Base-by-base conservation (phyloP, 2,329 filamentous ascomycete species). In the Fusarium robinianum region DNA sequence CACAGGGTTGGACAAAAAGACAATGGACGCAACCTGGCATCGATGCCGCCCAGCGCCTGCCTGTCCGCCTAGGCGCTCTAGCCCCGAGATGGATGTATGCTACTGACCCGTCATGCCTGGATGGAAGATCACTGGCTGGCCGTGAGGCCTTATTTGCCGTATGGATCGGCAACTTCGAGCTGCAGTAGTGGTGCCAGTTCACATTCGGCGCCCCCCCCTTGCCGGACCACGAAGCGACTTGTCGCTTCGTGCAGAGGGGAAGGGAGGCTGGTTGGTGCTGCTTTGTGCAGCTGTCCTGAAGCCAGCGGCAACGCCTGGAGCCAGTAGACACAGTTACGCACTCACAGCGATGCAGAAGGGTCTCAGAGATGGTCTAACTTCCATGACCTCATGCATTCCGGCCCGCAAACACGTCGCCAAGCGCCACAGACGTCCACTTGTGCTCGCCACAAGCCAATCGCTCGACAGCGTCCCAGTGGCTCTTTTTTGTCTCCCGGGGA, bases 301-400 rank as follows among this genome's bases (percentile, higher is more conserved):
- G 41, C 43, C 10, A 38, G 21, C 18, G 19, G 24, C 8, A 11
- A 19, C 15, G 12, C 19, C n/a, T 36, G 25, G 40, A 43, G 18
- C 31, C 31, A 36, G n/a, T 16, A 36, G 22, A 18, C 8, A 29
- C 30, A n/a, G 16, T 12, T 14, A 27, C 12, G 43, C 45, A 40
- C 39, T 19, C 45, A 39, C 16, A 41, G 29, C 52, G 35, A 41
- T 44, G 47, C 37, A 46, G 49, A 46, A 45, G 51, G 41, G 49
- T 42, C 39, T 41, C 29, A 33, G 25, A 26, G 53, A 51, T 46
- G 53, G 38, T 40, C 49, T 47, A 52, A 52, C 53, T 62, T n/a
- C 51, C 51, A 63, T 64, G 62, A 64, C 63, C 65, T 68, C 51
- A 66, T 68, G 63, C 65, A 67, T 65, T 65, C 61, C 61, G 53